These are phyloP conservation scores for Fusarium sulawesiense DNA, from an alignment of 2,329 filamentous ascomycete species.

Conservation along the genomic window DNA sequence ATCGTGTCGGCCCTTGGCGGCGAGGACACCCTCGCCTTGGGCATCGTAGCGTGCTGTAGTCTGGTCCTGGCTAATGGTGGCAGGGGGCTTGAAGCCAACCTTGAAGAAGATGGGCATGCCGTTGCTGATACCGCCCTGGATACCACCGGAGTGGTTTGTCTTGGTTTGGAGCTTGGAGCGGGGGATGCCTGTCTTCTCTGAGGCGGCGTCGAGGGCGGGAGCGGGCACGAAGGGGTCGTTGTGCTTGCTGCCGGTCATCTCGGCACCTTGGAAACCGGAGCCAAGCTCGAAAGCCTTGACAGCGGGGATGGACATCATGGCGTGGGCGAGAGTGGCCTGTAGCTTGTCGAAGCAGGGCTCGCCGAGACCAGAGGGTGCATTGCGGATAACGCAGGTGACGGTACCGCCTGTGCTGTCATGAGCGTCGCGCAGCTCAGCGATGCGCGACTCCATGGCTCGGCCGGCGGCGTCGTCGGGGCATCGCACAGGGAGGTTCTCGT, in stretches of 20 bases:
- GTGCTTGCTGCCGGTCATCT: slow-evolving; percentile 88
- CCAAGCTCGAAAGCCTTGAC: slow-evolving; percentile 97
- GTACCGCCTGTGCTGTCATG: slow-evolving; percentile 94
- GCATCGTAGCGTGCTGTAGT: slow-evolving; percentile 84
- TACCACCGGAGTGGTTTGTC: slow-evolving; percentile 95
- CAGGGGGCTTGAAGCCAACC: slow-evolving; percentile 93
- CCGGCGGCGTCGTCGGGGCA: slow-evolving; percentile 78
- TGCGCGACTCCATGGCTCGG: slow-evolving; percentile 79
- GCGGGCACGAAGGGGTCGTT: slow-evolving; percentile 74
- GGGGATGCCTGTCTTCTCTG: slow-evolving; percentile 57
- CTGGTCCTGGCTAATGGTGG: slow-evolving; percentile 92
- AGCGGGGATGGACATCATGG: slow-evolving; percentile 94
- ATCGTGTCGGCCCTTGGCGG: slow-evolving; percentile 94
- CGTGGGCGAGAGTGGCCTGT: slow-evolving; percentile 89
- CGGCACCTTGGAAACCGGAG: slow-evolving; percentile 88
- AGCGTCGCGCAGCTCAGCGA: slow-evolving; percentile 80
- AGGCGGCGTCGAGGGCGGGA: slow-evolving; percentile 59
- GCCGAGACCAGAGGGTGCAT: slow-evolving; percentile 85
- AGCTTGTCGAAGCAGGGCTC: slow-evolving; percentile 97
- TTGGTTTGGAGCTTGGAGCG: slow-evolving; percentile 74
- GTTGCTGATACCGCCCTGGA: slow-evolving; percentile 96
- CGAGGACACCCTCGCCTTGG: slow-evolving; percentile 75
- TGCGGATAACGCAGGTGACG: slow-evolving; percentile 92
- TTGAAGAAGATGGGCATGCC: slow-evolving; percentile 95
- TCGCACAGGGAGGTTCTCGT: slow-evolving; percentile 85